Conservation (phyloP, 148 eudicot species). For the Limonium bicolor region DNA sequence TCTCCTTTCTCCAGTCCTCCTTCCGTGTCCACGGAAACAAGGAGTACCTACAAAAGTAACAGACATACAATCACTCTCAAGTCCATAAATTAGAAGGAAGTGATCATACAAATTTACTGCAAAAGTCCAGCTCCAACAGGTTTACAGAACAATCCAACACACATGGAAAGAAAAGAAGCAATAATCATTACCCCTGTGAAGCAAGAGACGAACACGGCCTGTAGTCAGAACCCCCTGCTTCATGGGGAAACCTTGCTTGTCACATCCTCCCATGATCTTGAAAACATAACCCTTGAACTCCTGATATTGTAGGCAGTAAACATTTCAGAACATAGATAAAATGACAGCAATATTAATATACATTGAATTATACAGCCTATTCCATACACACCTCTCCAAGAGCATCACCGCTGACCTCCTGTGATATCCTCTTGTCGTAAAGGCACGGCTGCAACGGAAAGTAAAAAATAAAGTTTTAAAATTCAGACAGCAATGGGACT, state of each 20-base stretch:
- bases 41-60: slow-evolving; percentile 35
- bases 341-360: not conserved
- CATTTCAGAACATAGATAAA: not conserved
- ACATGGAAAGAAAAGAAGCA: not conserved
- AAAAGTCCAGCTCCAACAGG: too few relatives aligned
- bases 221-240: slow-evolving; percentile 77
- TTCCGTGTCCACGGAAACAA: slow-evolving; percentile 76
- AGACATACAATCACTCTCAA: not conserved
- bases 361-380: not conserved
- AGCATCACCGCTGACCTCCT: slow-evolving; percentile 52
- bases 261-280: slow-evolving; percentile 73
- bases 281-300: slow-evolving; percentile 66
- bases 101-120: too few relatives aligned
- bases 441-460: slow-evolving; percentile 28
- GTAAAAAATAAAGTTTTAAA: not conserved
- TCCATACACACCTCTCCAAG: slow-evolving; percentile 34
- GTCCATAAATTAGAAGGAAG: too few relatives aligned
- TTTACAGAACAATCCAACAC: not conserved
- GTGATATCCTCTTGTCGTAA: slow-evolving; percentile 67
- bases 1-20: slow-evolving; percentile 73
- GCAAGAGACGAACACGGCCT: slow-evolving; percentile 63
- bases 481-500: too few relatives aligned
- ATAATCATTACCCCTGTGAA: slow-evolving; percentile 27
- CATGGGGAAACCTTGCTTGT: slow-evolving; percentile 78
- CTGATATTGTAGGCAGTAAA: slow-evolving; percentile 11